Base-by-base conservation (phyloP, 768 basidiomycete species). In the Lanmaoa pseudosensibilis region DNA sequence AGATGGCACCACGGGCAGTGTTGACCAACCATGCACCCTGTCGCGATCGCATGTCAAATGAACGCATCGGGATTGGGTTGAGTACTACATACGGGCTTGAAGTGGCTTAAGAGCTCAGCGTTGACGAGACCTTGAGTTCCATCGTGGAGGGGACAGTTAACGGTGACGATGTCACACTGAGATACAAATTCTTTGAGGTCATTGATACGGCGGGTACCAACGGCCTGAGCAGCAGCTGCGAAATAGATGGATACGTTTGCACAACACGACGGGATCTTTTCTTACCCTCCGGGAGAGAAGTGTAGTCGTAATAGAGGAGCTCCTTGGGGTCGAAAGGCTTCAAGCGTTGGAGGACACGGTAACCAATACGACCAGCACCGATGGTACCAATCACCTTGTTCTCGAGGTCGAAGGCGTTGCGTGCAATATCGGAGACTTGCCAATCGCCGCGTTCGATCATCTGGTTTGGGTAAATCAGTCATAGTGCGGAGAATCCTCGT, bases 21-120 rank as follows among this genome's bases (percentile, higher is more conserved):
- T 95, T 95, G 67, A 96, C 90, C 64, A 94, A 82, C 87, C 88
- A 92, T n/a, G 92, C 83, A 50, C 92, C 92, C 72, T 88, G 86
- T 18, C 3, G 6, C 9, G 18, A 27, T 11, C 11, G 6, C 27
- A 37, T 8, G 27, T 54, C 34, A 54, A 34, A 43, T 3, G 13
- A 41, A 13, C 19, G 21, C 43, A 44, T 25, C 56, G 0, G 33
- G 30, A 81, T 95, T 95, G 40, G 40, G 19, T 19, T 40, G 39
- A 4, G 39, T 40, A 40, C 10, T 19, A 19, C 39, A 3, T 40
- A 40, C 39, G n/a, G 38, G 39, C 39, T 39, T 39, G 81, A 94
- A 88, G 75, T 90, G 87, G 70, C 81, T 80, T 61, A 94, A 77
- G 32, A 91, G 83, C 48, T 93, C 90, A 39, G 81, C 79, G 74